Percentiles rank a stretch among this genome's conserved stretches.
Evolutionary conservation across 2,329 filamentous ascomycete species (phyloP).

Genomic region (Pseudogymnoascus sp.): DNA sequence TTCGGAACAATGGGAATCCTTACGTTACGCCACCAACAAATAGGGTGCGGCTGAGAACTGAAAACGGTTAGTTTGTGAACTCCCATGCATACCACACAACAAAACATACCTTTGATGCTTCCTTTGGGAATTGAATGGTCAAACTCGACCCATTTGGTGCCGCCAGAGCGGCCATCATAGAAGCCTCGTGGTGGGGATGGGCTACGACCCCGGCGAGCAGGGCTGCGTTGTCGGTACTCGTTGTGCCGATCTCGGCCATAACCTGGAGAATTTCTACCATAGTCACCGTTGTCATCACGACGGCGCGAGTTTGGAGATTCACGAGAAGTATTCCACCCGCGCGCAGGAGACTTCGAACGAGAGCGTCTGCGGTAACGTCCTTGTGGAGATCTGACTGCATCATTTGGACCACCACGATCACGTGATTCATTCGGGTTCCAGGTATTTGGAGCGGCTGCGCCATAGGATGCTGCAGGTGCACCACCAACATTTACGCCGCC

Average conservation of each 20-base stretch:
- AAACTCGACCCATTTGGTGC: slow-evolving; percentile 70
- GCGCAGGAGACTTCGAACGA: slow-evolving; percentile 71
- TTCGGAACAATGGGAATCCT: slow-evolving; percentile 32
- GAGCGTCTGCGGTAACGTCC: slow-evolving; percentile 50
- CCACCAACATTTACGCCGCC: slow-evolving; percentile 26
- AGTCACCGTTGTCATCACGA: slow-evolving; percentile 54
- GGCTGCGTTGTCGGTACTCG: slow-evolving; percentile 85
- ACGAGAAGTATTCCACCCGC: slow-evolving; percentile 55
- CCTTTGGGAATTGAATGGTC: slow-evolving; percentile 66
- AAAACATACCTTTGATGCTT: slow-evolving; percentile 60
- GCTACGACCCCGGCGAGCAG: slow-evolving; percentile 59
- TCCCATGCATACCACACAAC: slow-evolving; percentile 11
- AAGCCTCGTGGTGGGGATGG: slow-evolving; percentile 42
- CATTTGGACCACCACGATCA: slow-evolving; percentile 42
- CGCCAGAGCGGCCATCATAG: slow-evolving; percentile 31
- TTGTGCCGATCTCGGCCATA: slow-evolving; percentile 47
- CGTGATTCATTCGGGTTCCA: slow-evolving; percentile 37
- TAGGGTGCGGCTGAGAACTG: slow-evolving; percentile 82
- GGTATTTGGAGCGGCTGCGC: slow-evolving; percentile 34
- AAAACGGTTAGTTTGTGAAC: slow-evolving; percentile 18
- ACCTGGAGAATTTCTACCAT: slow-evolving; percentile 58
- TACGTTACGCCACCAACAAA: slow-evolving; percentile 94
- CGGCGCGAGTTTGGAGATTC: slow-evolving; percentile 40
- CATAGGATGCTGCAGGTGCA: slow-evolving; percentile 24
- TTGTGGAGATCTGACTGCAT: slow-evolving; percentile 52